Conservation (phyloP, 306 rosid genomes). For the Acmispon strigosus region DNA sequence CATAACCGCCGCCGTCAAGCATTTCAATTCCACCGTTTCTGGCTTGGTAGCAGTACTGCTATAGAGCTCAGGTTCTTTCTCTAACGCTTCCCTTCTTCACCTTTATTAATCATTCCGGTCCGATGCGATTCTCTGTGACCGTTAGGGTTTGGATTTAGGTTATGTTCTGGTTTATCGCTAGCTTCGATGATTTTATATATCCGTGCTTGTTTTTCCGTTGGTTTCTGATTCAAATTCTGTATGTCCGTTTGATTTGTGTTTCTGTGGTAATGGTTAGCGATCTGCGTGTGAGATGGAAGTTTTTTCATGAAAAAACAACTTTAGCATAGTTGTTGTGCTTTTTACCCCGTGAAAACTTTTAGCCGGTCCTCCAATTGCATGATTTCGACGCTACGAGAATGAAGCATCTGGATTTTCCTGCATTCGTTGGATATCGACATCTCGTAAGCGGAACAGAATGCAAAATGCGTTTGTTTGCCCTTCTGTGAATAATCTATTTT, state of each 20-base stretch:
- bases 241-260: background rate
- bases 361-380: background rate
- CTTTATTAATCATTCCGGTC: background rate
- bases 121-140: background rate
- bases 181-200: too few relatives aligned
- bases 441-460: too few relatives aligned
- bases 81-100: background rate
- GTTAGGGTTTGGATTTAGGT: constrained; percentile 18
- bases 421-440: background rate
- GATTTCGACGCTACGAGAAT: background rate
- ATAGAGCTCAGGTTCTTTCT: constrained; percentile 5
- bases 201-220: too few relatives aligned
- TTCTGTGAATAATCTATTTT: background rate
- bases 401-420: background rate
- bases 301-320: background rate
- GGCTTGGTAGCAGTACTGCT: background rate
- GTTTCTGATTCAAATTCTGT: too few relatives aligned
- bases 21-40: background rate
- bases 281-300: background rate
- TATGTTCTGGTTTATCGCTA: background rate
- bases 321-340: background rate
- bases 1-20: background rate
- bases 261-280: background rate
- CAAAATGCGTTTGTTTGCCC: background rate
- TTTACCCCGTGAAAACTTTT: background rate